A percentile compares a stretch with the other conserved stretches of the same genome.
Conservation (phyloP, 2,329 filamentous ascomycete genomes). For the Sporothrix humicola region DNA sequence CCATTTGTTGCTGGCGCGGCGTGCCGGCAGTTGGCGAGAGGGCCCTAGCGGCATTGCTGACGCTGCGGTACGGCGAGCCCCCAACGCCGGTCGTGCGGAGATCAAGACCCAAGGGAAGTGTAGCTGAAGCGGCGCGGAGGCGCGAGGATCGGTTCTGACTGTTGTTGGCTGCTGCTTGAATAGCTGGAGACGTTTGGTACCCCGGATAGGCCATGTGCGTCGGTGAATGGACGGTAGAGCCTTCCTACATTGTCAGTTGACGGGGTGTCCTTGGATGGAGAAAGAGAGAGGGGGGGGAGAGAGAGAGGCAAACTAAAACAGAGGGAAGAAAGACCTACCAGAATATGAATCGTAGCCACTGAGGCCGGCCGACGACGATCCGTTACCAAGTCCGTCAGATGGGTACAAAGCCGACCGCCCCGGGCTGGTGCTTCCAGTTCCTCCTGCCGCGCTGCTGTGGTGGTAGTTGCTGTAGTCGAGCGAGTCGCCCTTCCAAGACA, state of each 20-base stretch:
- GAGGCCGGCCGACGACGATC: constrained; percentile 47
- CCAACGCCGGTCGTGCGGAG: constrained; percentile 42
- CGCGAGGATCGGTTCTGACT: constrained; percentile 51
- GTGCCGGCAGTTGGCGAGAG: neutral
- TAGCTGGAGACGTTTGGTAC: constrained; percentile 46
- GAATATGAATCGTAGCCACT: constrained; percentile 61
- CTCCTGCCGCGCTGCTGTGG: constrained; percentile 43
- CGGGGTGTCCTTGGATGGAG: neutral
- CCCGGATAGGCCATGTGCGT: constrained; percentile 58
- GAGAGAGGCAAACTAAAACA: neutral
- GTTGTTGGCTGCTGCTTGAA: constrained; percentile 49
- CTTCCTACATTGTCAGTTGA: constrained; percentile 44
- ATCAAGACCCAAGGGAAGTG: constrained; percentile 51
- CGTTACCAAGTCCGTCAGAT: constrained; percentile 52
- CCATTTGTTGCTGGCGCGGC: constrained; percentile 29
- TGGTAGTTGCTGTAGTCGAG: constrained; percentile 58
- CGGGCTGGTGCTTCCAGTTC: constrained; percentile 44
- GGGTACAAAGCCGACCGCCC: constrained; percentile 52
- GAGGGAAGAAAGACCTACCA: constrained; percentile 49
- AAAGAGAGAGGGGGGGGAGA: constrained; percentile 22
- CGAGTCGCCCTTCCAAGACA: constrained; percentile 67
- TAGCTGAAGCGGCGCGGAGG: constrained; percentile 56
- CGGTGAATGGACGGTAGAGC: constrained; percentile 55
- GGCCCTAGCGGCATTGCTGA: constrained; percentile 34
- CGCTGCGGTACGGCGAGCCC: constrained; percentile 47